Evolutionary conservation across 306 rosid species (phyloP), one percentile per base, ranked within the genome.

Genomic region (Geum urbanum): DNA sequence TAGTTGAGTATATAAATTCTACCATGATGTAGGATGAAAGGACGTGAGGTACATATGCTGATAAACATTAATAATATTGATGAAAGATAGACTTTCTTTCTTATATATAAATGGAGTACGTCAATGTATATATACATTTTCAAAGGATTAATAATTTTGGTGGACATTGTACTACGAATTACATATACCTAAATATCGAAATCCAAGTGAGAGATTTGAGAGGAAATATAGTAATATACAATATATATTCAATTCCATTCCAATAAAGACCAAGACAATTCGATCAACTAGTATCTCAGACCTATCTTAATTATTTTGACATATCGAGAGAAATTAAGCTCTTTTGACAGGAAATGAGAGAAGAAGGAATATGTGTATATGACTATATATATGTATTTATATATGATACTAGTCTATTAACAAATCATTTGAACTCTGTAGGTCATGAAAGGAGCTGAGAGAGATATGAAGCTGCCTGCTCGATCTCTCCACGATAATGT

Each of bases 21-120:
- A 11, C 3, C 6, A n/a, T 67, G 71, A 67, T 35, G 59, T 16
- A n/a, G 11, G 59, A 35, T 32, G 71, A 67, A 52, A 11, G 15
- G 41, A 19, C 8, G 9, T 27, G 14, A 24, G 15, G 13, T 8
- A 27, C 32, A 27, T 27, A 47, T 8, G 24, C 7, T 13, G 55
- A 22, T 2, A 65, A n/a, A 20, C 20, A n/a, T n/a, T n/a, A 22
- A 52, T 55, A 22, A 52, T 60, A 15, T 2, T 58, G 61, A 18
- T 67, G 60, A 57, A 49, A 20, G 63, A 52, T 40, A n/a, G 43
- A 51, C 5, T 20, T 58, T 6, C 22, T 46, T 57, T 22, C 35
- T 8, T 16, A 14, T 35, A 27, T 27, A 27, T 63, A 3, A 61
- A 74, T 57, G 44, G 45, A 58, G 78, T 74, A 27, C 73, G 48